Conservation (phyloP, 805 yeast species). For the Hanseniaspora mollemarum region DNA sequence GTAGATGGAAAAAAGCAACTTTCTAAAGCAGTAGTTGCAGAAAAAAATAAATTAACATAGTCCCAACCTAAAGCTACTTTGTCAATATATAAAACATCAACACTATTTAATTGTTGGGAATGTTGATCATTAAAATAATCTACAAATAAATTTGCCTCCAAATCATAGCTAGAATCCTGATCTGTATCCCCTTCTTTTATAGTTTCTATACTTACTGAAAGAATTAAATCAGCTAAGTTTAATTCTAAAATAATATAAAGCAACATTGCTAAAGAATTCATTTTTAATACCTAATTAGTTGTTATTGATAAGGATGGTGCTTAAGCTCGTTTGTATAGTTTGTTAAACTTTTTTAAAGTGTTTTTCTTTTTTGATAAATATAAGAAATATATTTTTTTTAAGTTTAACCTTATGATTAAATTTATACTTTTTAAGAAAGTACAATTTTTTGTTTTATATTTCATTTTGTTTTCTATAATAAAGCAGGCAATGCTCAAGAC, state of each 20-base stretch:
- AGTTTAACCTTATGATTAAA: neutral
- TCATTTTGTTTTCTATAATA: neutral
- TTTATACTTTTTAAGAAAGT: too few relatives aligned
- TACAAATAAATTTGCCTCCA: neutral
- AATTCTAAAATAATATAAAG: too few relatives aligned
- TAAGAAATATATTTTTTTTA: too few relatives aligned
- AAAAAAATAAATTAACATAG: conserved; percentile 9
- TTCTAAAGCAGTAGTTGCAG: conserved; percentile 7
- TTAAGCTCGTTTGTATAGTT: too few relatives aligned
- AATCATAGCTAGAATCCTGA: neutral
- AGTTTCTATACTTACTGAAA: neutral
- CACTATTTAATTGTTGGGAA: neutral
- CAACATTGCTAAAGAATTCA: too few relatives aligned
- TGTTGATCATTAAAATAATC: neutral
- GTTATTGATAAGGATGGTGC: too few relatives aligned
- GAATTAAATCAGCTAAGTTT: neutral
- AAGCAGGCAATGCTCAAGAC: neutral
- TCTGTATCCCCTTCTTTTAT: too few relatives aligned
- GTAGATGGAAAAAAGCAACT: neutral
- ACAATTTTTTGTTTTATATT: too few relatives aligned
- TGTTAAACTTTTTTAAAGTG: too few relatives aligned
- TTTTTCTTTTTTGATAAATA: too few relatives aligned
- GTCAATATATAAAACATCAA: neutral
- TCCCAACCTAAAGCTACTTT: conserved; percentile 8
- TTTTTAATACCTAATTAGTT: too few relatives aligned